Base-by-base conservation (phyloP, 1,284 basidiomycete genomes). In the Rhizoctonia solani region DNA sequence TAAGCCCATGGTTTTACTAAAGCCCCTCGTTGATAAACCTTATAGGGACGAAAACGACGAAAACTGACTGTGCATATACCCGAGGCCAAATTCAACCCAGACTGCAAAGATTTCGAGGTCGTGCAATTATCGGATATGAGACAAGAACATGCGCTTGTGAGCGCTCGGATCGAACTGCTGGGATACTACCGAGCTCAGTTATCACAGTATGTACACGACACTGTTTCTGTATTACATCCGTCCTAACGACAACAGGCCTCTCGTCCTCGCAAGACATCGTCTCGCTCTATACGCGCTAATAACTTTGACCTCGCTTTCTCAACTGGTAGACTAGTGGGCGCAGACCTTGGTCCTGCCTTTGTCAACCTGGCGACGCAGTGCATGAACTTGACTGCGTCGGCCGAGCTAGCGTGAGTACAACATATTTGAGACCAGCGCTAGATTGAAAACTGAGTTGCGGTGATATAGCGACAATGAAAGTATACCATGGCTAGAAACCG, bases 331-430 rank as follows among this genome's bases (percentile, higher is more conserved):
- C 85, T 84, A 59, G 83, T 98, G 44, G 81, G 84, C 29, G 87
- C 95, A 29, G 94, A 98, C 77, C 91, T 96, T 89, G 86, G 87
- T 1, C 88, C 92, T 71, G 75, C 96, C 23, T 98, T 98, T 75
- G 82, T 85, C 42, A 84, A 86, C 67, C 79, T 99, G 56, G 87
- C 94, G 0, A 81, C 81, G 29, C 88, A 90, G 74, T 97, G 95
- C 74, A 79, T 97, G 56, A 85, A 87, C 68, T 79, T 95, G 39
- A 83, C 87, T 27, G 82, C 82, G 70, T 81, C 84, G 30, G 73
- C 71, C n/a, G 70, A 71, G 63, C 30, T 46, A 68, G 53, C 72
- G 21, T 71, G 32, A 49, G 68, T 67, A 27, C 11, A 30, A 46
- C 42, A 27, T 61, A 52, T n/a, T n/a, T n/a, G n/a, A n/a, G n/a